Percentiles rank a stretch among this genome's conserved stretches.
These are phyloP conservation scores for Acarospora socialis DNA, from an alignment of 2,329 filamentous ascomycete species.

Conservation along the genomic window DNA sequence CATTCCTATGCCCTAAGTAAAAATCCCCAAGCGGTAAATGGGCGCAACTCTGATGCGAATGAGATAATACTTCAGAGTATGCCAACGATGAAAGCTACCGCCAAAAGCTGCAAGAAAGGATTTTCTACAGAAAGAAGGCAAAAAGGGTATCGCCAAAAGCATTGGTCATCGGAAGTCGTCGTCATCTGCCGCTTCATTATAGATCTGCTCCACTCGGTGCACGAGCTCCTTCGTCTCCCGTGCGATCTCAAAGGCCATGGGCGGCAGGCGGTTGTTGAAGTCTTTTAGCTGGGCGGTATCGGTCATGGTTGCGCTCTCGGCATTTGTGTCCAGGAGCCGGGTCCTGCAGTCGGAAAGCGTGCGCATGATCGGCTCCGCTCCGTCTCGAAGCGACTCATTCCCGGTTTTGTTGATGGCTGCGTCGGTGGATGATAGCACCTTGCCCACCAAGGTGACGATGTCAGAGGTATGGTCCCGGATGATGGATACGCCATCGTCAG, in stretches of 20 bases:
- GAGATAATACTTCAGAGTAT: no score
- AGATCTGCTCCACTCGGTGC: conserved; percentile 30
- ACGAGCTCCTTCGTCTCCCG: conserved; percentile 66
- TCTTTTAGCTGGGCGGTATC: conserved; percentile 36
- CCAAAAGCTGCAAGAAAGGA: no score
- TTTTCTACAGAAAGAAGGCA: no score
- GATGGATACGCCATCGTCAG: conserved; percentile 46
- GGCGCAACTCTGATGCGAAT: no score
- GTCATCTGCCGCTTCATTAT: conserved; percentile 20
- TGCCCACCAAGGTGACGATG: conserved; percentile 56
- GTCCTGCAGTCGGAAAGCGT: conserved; percentile 47
- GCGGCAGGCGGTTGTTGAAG: conserved; percentile 59
- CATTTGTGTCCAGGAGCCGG: conserved; percentile 48
- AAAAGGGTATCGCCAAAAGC: no score
- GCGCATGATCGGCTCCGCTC: conserved; percentile 26
- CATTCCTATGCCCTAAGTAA: no score
- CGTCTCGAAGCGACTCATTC: conserved; percentile 37
- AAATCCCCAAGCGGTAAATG: no score
- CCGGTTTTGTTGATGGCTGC: conserved; percentile 37
- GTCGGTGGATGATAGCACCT: conserved; percentile 54
- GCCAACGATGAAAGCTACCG: no score
- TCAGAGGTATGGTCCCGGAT: conserved; percentile 56
- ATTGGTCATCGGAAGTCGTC: no score
- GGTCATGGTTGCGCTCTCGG: conserved; percentile 46
- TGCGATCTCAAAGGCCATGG: conserved; percentile 76